A percentile compares a stretch with the other conserved stretches of the same genome.
Evolutionary conservation across 768 basidiomycete genomes (phyloP).

Genomic region (Boletus patriciae): DNA sequence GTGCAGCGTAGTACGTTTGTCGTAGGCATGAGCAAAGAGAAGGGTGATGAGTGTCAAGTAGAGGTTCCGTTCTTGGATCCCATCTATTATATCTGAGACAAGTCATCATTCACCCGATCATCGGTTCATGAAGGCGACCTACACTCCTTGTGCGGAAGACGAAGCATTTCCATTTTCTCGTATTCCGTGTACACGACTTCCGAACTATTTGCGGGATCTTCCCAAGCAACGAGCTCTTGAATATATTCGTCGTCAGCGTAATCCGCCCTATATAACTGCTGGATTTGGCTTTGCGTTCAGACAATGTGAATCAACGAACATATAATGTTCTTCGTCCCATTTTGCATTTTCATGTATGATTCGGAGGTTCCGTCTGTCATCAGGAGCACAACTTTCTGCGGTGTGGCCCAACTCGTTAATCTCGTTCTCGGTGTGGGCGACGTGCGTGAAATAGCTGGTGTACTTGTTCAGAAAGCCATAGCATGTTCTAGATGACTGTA

Average conservation of each 20-base stretch:
- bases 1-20: slow-evolving; percentile 69
- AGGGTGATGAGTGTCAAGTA: slow-evolving; percentile 70
- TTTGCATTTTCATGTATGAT: slow-evolving; percentile 67
- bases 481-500: slow-evolving; percentile 43
- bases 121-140: slow-evolving; percentile 13
- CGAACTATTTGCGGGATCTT: slow-evolving; percentile 48
- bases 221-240: slow-evolving; percentile 66
- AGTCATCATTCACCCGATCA: not conserved
- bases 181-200: slow-evolving; percentile 63
- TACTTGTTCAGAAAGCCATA: slow-evolving; percentile 82
- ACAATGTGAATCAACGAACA: slow-evolving; percentile 47
- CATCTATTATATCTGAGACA: slow-evolving; percentile 57
- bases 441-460: slow-evolving; percentile 73
- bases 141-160: slow-evolving; percentile 55
- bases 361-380: slow-evolving; percentile 55
- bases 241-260: slow-evolving; percentile 77
- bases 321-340: slow-evolving; percentile 84
- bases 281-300: not conserved
- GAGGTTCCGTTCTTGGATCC: slow-evolving; percentile 55
- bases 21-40: slow-evolving; percentile 81
- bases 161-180: slow-evolving; percentile 67
- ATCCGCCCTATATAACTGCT: slow-evolving; percentile 60
- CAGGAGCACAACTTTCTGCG: slow-evolving; percentile 53
- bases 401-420: slow-evolving; percentile 74
- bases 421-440: slow-evolving; percentile 75